Percentiles rank a stretch among this genome's conserved stretches.
phyloP scores from a whole-genome alignment of 139 green algal species.

The Chlorella sp. region DNA sequence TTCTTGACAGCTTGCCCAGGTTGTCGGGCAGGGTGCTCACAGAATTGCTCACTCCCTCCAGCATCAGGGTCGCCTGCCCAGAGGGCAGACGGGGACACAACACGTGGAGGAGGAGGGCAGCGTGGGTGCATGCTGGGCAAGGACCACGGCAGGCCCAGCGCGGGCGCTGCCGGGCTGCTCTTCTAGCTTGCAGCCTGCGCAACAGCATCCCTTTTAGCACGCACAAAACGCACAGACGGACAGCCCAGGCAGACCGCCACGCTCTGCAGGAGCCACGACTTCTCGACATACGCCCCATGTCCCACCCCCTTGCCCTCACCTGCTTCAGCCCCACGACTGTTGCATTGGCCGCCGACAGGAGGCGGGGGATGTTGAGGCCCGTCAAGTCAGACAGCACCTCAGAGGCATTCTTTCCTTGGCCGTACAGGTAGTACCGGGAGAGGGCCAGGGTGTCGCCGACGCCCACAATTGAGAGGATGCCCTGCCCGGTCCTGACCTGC shows the following conservation, averaged over 20 bases:
- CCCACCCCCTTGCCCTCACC: too few species aligned
- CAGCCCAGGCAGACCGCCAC: too few species aligned
- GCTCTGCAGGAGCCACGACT: too few species aligned
- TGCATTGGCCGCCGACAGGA: not conserved
- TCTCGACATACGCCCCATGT: too few species aligned
- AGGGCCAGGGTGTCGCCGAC: conserved; percentile 10
- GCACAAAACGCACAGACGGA: too few species aligned
- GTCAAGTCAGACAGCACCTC: conserved; percentile 21
- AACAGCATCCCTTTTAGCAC: not conserved
- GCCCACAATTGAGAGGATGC: conserved; percentile 2
- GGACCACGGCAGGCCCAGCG: too few species aligned
- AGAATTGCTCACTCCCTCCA: not conserved
- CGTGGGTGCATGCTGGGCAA: too few species aligned
- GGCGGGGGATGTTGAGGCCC: not conserved
- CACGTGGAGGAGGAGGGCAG: not conserved
- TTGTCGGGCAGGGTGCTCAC: conserved; percentile 4
- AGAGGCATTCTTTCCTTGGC: not conserved
- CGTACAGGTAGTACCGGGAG: not conserved
- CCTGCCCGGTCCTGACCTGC: not conserved
- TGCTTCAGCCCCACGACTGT: not conserved
- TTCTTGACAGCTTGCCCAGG: not conserved
- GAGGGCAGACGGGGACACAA: not conserved
- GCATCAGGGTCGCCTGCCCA: not conserved
- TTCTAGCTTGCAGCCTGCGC: too few species aligned
- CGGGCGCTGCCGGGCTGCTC: too few species aligned